Evolutionary conservation across 306 rosid species (phyloP).

Genomic region (Vachellia collinsii): DNA sequence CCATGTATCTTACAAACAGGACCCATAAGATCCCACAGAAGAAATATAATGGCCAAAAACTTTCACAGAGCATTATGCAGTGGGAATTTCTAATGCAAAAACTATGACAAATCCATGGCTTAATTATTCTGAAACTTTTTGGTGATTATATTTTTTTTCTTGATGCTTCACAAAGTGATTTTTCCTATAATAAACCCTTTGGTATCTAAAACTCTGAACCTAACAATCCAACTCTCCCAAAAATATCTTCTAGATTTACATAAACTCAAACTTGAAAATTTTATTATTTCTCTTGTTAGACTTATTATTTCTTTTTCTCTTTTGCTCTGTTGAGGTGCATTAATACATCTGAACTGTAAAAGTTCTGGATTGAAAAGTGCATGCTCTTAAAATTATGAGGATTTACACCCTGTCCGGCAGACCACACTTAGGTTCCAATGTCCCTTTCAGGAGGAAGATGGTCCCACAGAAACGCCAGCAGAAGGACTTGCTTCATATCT

Average conservation of each 20-base stretch:
- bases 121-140: too few relatives aligned
- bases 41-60: too few relatives aligned
- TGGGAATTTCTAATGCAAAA: too few relatives aligned
- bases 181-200: too few relatives aligned
- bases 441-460: constrained; percentile 44
- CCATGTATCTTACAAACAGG: too few relatives aligned
- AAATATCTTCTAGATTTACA: background rate
- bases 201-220: too few relatives aligned
- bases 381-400: constrained; percentile 40
- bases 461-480: constrained; percentile 37
- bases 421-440: constrained; percentile 35
- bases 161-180: too few relatives aligned
- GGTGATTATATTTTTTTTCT: too few relatives aligned
- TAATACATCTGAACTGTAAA: background rate
- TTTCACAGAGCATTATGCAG: too few relatives aligned
- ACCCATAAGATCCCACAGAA: too few relatives aligned
- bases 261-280: background rate
- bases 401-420: constrained; percentile 38
- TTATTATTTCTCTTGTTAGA: background rate
- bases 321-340: background rate
- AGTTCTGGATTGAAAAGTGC: background rate
- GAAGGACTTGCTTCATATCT: constrained; percentile 33
- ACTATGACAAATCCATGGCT: too few relatives aligned
- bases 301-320: background rate
- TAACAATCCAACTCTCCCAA: too few relatives aligned